phyloP scores from a whole-genome alignment of 202 grass and related monocot species.

The Sporobolus alterniflorus region DNA sequence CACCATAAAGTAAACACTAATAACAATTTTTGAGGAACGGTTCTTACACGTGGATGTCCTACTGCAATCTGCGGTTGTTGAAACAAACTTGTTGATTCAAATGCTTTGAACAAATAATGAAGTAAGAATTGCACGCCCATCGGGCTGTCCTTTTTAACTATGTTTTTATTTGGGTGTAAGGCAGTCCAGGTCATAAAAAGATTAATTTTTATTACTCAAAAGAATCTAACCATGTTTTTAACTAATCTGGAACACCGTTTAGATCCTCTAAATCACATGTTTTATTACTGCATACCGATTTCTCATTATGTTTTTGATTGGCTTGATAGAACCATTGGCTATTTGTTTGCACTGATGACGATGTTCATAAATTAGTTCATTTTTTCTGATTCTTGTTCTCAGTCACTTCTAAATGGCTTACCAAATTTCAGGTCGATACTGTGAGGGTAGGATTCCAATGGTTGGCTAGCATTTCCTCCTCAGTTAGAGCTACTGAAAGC shows the following conservation, averaged over 20 bases:
- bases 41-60: background rate
- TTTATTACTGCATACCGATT: background rate
- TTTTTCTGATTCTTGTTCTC: background rate
- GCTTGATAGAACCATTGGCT: background rate
- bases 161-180: background rate
- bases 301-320: background rate
- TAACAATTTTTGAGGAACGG: background rate
- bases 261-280: background rate
- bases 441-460: constrained; percentile 34
- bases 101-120: background rate
- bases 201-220: constrained; percentile 8
- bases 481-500: background rate
- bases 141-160: background rate
- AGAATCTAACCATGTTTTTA: background rate
- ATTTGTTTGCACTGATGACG: background rate
- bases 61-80: background rate
- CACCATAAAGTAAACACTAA: background rate
- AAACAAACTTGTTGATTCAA: background rate
- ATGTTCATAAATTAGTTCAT: background rate
- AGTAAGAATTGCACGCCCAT: background rate
- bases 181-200: background rate
- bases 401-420: background rate
- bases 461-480: constrained; percentile 5
- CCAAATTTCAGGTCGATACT: constrained; percentile 35
- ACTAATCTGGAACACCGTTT: background rate